Base-by-base conservation (phyloP, 345 rosid genomes). In the Salix dunnii region DNA sequence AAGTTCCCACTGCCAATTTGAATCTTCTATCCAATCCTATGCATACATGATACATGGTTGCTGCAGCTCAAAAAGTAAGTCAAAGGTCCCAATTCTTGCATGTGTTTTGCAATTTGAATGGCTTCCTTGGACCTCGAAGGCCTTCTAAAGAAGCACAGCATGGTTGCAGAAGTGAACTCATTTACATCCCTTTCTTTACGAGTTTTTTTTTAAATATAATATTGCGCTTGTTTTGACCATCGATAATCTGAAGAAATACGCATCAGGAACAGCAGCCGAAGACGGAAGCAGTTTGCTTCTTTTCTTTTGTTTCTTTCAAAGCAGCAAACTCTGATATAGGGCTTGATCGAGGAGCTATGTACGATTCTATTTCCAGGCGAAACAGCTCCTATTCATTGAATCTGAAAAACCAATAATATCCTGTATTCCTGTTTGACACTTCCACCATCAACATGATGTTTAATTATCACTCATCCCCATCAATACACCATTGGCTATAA, bases 141-240 rank as follows among this genome's bases (percentile, higher is more conserved):
- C 80, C 88, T 81, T 85, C 85, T 95, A 78, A 90, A 91, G 96
- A 90, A 87, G 51, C 94, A 83, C 74, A 91, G 68, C 94, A 91
- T 91, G 97, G 90, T 95, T 7, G 93, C 92, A 68, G 74, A 91
- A 2, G 90, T 82, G 72, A 95, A 95, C 82, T 95, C 98, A 77
- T 93, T 95, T n/a, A 96, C 93, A 63, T 85, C 77, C 91, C 79
- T 43, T 81, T 86, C 70, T 83, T 84, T 90, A 90, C 89, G 91
- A 74, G 75, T 33, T 0, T 0, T 33, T n/a, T 76, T 76, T 43
- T 85, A 74, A 53, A 95, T 91, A 67, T 90, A 78, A 21, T 77
- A 86, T 82, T 89, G 87, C 0, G 92, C 94, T 83, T 88, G 87
- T 79, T 80, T 83, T 40, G 73, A 89, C 90, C 96, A 90, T 89